Conservation (phyloP, 2,329 filamentous ascomycete species). For the Aspergillus sp. region DNA sequence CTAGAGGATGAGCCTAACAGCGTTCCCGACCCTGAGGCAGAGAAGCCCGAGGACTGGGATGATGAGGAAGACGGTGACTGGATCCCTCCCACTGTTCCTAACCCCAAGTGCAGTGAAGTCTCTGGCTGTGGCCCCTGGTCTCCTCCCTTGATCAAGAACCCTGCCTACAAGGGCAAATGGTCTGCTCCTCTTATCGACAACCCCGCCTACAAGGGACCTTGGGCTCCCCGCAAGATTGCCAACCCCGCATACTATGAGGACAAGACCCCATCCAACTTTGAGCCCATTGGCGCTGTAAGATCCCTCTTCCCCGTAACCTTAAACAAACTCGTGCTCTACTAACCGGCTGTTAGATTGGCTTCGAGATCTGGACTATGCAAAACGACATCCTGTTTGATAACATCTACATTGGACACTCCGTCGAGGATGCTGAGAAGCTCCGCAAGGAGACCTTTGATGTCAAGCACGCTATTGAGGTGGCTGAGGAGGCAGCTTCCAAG, state of each 20-base stretch:
- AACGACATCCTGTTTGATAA: conserved; percentile 99
- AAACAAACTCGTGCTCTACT: not conserved
- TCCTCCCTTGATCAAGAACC: conserved; percentile 90
- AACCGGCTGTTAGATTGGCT: conserved; percentile 69
- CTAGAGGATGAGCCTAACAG: conserved; percentile 82
- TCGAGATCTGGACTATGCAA: conserved; percentile 99
- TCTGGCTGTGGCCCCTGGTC: conserved; percentile 94
- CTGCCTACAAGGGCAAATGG: conserved; percentile 99
- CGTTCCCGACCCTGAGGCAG: conserved; percentile 86
- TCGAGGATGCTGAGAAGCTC: conserved; percentile 87
- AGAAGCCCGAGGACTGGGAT: conserved; percentile 99
- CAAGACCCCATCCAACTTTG: conserved; percentile 93
- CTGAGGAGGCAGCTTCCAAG: conserved; percentile 73
- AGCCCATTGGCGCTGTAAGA: conserved; percentile 95
- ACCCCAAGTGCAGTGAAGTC: conserved; percentile 91
- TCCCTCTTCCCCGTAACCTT: conserved; percentile 28
- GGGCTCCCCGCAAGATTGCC: conserved; percentile 92
- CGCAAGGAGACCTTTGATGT: conserved; percentile 84
- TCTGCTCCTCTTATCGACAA: conserved; percentile 89
- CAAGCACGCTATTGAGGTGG: conserved; percentile 82
- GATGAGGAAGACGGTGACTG: conserved; percentile 99
- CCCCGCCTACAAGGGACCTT: conserved; percentile 94
- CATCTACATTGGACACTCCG: conserved; percentile 98
- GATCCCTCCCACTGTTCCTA: conserved; percentile 83
- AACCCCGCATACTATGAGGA: conserved; percentile 98